Evolutionary conservation across 129 eudicot genomes (phyloP), one percentile per base, ranked within the genome.

Genomic region (Mikania micrantha): DNA sequence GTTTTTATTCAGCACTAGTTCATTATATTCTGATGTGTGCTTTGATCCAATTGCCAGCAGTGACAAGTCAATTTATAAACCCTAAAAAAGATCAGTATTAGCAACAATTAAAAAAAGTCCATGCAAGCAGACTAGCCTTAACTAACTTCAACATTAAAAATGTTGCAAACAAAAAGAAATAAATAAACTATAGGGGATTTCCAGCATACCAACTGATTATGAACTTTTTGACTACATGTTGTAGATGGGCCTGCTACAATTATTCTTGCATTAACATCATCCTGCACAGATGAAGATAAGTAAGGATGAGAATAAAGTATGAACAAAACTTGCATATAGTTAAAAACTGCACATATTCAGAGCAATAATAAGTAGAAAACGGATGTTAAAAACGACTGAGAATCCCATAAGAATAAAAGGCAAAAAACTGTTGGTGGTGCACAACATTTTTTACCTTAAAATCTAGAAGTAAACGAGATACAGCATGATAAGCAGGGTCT

Each of bases 211-310:
- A 93, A 77, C 70, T 93, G 99, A 79, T 93, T 93, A 79, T 93
- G 99, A 75, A 93, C 81, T 82, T 93, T 93, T 78, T 93, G 99
- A 75, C 99, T 93, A 62, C 99, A 93, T 0, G 99, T 93, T 69
- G 95, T 89, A 71, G 96, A 93, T 68, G 80, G 83, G 36, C 96
- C 99, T 49, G 99, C 99, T 54, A 93, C 86, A 60, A 93, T 24
- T 50, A 93, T 57, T 78, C 82, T 89, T 61, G 92, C 99, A 67
- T 93, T 84, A 79, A 86, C 84, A n/a, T 86, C 82, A 83, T 93
- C 99, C 96, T 93, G 88, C 73, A 64, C 52, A 50, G 15, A 38
- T 67, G 39, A 24, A 20, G 57, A 28, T 49, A 12, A 52, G 49
- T 52, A 16, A 65, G 15, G 28, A 9, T 12, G 13, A 59, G 11